phyloP scores from a whole-genome alignment of 2,329 filamentous ascomycete genomes.

The Xylariaceae sp. region DNA sequence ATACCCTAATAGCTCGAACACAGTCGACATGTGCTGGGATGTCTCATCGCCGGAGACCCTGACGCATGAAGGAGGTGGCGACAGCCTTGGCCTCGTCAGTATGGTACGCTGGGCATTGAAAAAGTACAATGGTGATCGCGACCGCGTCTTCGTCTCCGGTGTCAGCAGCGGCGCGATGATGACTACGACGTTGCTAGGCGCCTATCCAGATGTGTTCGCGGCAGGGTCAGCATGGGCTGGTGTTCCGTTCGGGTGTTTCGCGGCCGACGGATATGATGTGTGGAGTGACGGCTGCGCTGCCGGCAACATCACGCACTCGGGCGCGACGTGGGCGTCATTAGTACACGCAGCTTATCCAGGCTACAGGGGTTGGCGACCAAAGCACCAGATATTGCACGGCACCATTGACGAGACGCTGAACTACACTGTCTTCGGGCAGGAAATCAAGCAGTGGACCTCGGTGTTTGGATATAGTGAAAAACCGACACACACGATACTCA shows the following conservation, averaged over 20 bases:
- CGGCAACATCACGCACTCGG: constrained; percentile 37
- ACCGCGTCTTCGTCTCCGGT: constrained; percentile 31
- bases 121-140: constrained; percentile 31
- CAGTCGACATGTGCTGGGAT: constrained; percentile 53
- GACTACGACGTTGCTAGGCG: constrained; percentile 38
- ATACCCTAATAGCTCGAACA: constrained; percentile 31
- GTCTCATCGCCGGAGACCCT: constrained; percentile 43
- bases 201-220: constrained; percentile 46
- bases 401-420: constrained; percentile 47
- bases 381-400: constrained; percentile 57
- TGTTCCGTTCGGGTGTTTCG: constrained; percentile 50
- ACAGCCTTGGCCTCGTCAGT: constrained; percentile 37
- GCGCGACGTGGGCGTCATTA: constrained; percentile 20
- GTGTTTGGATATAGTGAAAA: constrained; percentile 33
- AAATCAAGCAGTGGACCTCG: constrained; percentile 50
- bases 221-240: constrained; percentile 43
- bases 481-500: constrained; percentile 25
- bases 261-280: constrained; percentile 35
- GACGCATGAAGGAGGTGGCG: constrained; percentile 34
- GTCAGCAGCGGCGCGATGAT: constrained; percentile 33
- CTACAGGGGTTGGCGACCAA: constrained; percentile 49
- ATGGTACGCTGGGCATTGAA: constrained; percentile 35
- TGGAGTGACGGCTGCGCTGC: constrained; percentile 53
- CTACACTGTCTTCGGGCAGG: constrained; percentile 51
- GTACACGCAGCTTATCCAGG: constrained; percentile 44